Evolutionary conservation across 2,329 filamentous ascomycete species (phyloP), one percentile per base, ranked within the genome.

Genomic region (Ploettnerulaceae sp.): DNA sequence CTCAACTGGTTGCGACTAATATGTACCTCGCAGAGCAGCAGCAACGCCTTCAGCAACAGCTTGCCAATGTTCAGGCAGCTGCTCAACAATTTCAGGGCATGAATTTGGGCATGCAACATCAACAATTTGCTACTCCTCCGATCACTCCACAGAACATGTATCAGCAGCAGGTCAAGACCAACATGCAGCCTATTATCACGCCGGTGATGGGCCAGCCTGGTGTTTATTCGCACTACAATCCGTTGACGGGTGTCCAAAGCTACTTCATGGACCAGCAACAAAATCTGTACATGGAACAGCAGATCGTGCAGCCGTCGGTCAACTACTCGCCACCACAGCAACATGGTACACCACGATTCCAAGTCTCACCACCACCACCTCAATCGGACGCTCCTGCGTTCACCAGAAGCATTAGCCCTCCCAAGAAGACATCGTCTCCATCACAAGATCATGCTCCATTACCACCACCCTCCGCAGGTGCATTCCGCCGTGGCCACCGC

Each of bases 11-110:
- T 62, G 86, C 89, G 47, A 94, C 89, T 61, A 95, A 96, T 66
- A 71, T 93, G 64, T 95, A 94, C 63, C 77, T 98, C 40, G 89
- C 89, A 31, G 89, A 95, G 64, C 90, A 95, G 69, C 91, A 97
- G 69, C 89, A 95, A 70, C 85, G 87, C 55, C 80, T 97, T 42
- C 90, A 97, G 69, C 90, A 96, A 70, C 89, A 97, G 70, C 77
- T 97, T 56, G 79, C 89, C 57, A 86, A 73, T 55, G 81, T 96
- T 18, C 93, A 91, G 61, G 82, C 83, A 42, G 86, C 86, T 28
- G 85, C 88, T 50, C 86, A 89, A 68, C 86, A 90, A 67, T 86
- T 90, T 61, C 85, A 89, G 65, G 81, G 79, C 55, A 72, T 95
- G 69, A 89, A 76, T 66, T 65, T 95, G 49, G 82, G 75, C 62